Percentiles rank a stretch among this genome's conserved stretches.
phyloP scores from a whole-genome alignment of 2,329 filamentous ascomycete species.

The Penicillium sp. region DNA sequence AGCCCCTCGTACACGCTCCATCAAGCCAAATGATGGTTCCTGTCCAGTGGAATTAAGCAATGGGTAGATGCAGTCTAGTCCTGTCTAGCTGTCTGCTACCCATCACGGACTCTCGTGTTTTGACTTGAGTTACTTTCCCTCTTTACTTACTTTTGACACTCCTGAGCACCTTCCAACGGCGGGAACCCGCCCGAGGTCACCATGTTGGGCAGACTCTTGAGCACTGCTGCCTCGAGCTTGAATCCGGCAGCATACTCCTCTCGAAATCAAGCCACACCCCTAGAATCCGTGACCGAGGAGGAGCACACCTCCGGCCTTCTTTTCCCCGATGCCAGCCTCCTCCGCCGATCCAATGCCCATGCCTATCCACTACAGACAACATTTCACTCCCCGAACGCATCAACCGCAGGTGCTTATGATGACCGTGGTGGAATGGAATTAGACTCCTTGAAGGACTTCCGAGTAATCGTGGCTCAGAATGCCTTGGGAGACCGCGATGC shows the following conservation, averaged over 20 bases:
- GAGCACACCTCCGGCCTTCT: conserved; percentile 47
- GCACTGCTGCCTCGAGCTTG: conserved; percentile 42
- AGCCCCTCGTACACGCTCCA: conserved; percentile 11
- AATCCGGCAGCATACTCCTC: conserved; percentile 39
- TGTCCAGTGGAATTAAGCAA: conserved; percentile 27
- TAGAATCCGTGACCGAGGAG: conserved; percentile 49
- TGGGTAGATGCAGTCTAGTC: conserved; percentile 34
- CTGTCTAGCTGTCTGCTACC: conserved; percentile 29
- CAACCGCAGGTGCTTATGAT: conserved; percentile 43
- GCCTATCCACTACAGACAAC: conserved; percentile 42
- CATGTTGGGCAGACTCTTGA: conserved; percentile 44
- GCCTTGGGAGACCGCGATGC: conserved; percentile 47
- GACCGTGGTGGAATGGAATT: conserved; percentile 46
- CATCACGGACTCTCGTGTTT: conserved; percentile 21
- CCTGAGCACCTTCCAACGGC: conserved; percentile 11
- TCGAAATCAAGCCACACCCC: conserved; percentile 34
- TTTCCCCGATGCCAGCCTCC: conserved; percentile 44
- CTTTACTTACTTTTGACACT: conserved; percentile 4
- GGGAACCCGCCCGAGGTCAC: conserved; percentile 18
- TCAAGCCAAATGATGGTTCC: conserved; percentile 25
- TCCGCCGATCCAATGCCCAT: conserved; percentile 39
- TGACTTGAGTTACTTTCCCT: conserved; percentile 13
- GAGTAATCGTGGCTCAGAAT: conserved; percentile 47
- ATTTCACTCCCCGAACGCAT: conserved; percentile 42
- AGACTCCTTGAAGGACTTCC: conserved; percentile 43